Evolutionary conservation across 2,329 filamentous ascomycete species (phyloP).

Genomic region (Westerdykella sp.): DNA sequence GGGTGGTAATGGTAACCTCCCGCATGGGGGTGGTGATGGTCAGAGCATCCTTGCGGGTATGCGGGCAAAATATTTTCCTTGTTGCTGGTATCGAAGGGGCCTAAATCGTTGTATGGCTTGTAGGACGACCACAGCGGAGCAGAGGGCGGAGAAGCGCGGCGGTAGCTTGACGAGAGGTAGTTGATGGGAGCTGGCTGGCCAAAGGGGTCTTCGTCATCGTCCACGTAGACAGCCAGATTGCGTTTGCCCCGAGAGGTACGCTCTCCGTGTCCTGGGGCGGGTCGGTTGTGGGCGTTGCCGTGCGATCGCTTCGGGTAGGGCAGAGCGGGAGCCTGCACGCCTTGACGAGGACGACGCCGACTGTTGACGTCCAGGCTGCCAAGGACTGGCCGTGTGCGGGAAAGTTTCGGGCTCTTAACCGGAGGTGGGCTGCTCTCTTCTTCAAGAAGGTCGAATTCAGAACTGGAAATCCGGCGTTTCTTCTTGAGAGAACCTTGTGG

Average conservation of each 20-base stretch:
- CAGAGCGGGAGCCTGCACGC: constrained; percentile 12
- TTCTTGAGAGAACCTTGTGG: constrained; percentile 38
- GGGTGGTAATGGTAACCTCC: constrained; percentile 21
- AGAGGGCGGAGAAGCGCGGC: constrained; percentile 20
- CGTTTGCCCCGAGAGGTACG: constrained; percentile 31
- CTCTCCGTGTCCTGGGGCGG: constrained; percentile 23
- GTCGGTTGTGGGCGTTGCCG: constrained; percentile 24
- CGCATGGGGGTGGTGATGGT: constrained; percentile 19
- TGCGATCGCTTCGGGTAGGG: constrained; percentile 20
- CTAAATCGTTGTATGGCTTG: constrained; percentile 21
- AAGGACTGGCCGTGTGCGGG: constrained; percentile 23
- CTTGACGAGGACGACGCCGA: constrained; percentile 28
- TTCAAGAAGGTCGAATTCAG: constrained; percentile 35
- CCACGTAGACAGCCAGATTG: constrained; percentile 36
- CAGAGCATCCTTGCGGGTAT: constrained; percentile 20
- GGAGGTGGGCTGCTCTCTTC: constrained; percentile 34
- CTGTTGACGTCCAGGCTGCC: constrained; percentile 26
- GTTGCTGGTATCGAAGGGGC: constrained; percentile 24
- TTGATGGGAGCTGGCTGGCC: constrained; percentile 27
- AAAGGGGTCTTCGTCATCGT: constrained; percentile 35
- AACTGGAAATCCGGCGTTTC: constrained; percentile 42
- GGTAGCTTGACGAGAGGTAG: constrained; percentile 32
- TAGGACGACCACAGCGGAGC: constrained; percentile 20
- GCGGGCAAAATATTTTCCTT: constrained; percentile 28
- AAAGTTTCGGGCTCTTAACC: constrained; percentile 27